Conservation (phyloP, 306 rosid genomes). For the Herpetospermum pedunculosum region DNA sequence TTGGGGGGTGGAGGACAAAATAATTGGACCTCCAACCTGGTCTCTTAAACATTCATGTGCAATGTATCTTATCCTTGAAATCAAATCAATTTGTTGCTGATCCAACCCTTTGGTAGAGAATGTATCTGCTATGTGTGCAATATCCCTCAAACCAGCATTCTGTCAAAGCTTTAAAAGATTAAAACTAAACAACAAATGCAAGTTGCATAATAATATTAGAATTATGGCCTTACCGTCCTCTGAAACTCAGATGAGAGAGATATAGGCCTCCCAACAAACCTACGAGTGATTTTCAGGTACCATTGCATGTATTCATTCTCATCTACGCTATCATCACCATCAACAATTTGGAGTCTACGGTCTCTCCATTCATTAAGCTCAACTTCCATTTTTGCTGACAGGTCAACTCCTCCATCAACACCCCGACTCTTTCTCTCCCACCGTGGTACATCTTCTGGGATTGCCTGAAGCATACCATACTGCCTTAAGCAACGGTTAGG, state of each 20-base stretch:
- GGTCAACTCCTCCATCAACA: constrained; percentile 97
- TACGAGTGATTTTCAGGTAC: constrained; percentile 82
- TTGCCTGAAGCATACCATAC: constrained; percentile 74
- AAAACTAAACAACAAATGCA: background rate
- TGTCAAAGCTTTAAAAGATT: constrained; percentile 25
- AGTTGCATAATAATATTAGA: constrained; percentile 12
- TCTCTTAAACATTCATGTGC: constrained; percentile 93
- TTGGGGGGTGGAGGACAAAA: constrained; percentile 37
- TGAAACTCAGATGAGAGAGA: constrained; percentile 96
- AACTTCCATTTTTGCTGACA: constrained; percentile 86
- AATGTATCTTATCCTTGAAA: constrained; percentile 69
- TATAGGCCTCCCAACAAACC: constrained; percentile 93
- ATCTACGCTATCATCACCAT: constrained; percentile 58
- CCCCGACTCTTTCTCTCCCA: constrained; percentile 99
- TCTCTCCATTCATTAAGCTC: constrained; percentile 81
- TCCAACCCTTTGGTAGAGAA: constrained; percentile 84
- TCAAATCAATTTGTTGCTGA: constrained; percentile 60
- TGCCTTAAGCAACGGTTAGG: constrained; percentile 89
- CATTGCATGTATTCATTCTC: constrained; percentile 88
- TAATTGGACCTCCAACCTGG: constrained; percentile 73
- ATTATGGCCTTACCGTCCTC: constrained; percentile 69
- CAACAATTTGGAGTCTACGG: constrained; percentile 58
- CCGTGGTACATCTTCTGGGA: constrained; percentile 83
- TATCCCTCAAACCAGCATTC: constrained; percentile 95
- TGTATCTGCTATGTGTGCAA: constrained; percentile 85